phyloP scores from a whole-genome alignment of 495 filamentous ascomycete genomes.

The Aspergillus asperescens region DNA sequence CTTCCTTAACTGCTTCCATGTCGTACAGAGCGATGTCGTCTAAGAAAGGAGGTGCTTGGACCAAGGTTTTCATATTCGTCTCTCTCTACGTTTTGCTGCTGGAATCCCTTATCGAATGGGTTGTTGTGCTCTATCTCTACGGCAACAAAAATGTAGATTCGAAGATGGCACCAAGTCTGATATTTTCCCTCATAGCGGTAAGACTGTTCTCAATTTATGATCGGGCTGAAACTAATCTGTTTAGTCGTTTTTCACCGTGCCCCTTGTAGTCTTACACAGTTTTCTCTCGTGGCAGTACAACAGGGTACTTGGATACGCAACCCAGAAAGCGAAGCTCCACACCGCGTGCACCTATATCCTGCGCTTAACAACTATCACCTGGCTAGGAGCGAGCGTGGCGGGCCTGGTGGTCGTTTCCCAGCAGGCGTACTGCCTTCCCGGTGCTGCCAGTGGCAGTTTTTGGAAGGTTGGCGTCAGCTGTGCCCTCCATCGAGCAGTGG shows the following conservation, averaged over 20 bases:
- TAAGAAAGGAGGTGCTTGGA: slow-evolving; percentile 36
- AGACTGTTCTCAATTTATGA: slow-evolving; percentile 2
- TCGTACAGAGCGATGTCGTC: slow-evolving; percentile 19
- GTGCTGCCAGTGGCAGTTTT: slow-evolving; percentile 23
- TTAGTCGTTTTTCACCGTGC: slow-evolving; percentile 38
- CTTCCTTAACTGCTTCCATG: slow-evolving; percentile 22
- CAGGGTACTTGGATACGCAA: slow-evolving; percentile 32
- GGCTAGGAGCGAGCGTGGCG: slow-evolving; percentile 39
- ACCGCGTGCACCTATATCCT: slow-evolving; percentile 38
- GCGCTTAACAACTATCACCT: slow-evolving; percentile 34
- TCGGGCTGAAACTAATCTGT: slow-evolving; percentile 4
- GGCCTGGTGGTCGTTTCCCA: slow-evolving; percentile 41
- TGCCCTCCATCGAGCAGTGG: slow-evolving; percentile 34
- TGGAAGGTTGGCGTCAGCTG: slow-evolving; percentile 42
- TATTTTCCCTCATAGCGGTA: slow-evolving; percentile 37
- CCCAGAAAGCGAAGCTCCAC: slow-evolving; percentile 33
- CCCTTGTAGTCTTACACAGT: slow-evolving; percentile 38
- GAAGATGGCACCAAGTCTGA: slow-evolving; percentile 41
- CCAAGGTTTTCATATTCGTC: slow-evolving; percentile 39
- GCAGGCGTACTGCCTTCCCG: slow-evolving; percentile 35
- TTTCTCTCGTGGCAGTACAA: slow-evolving; percentile 45
- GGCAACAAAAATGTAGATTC: slow-evolving; percentile 34
- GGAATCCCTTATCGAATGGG: slow-evolving; percentile 35
- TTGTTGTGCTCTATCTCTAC: slow-evolving; percentile 38
- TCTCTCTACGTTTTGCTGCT: slow-evolving; percentile 38